phyloP scores from a whole-genome alignment of 1,284 basidiomycete species.

The Cerioporus squamosus region DNA sequence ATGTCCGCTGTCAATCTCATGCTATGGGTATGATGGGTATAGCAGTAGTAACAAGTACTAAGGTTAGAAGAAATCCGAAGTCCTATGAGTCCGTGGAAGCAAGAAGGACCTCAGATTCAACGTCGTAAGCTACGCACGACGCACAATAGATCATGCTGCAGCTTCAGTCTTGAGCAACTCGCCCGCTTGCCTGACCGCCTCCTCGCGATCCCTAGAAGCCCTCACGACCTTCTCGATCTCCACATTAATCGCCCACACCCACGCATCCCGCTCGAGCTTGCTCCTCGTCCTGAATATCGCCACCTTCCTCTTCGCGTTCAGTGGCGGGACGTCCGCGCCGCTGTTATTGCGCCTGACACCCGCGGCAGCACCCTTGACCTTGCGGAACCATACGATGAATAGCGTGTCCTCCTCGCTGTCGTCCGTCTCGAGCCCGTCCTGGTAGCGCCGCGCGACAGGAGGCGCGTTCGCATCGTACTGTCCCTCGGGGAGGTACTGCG shows the following conservation, averaged over 20 bases:
- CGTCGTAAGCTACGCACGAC: no score
- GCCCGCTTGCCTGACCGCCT: slow-evolving; percentile 59
- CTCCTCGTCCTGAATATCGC: slow-evolving; percentile 76
- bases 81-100: not conserved
- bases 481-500: slow-evolving; percentile 61
- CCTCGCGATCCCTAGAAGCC: slow-evolving; percentile 60
- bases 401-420: slow-evolving; percentile 78
- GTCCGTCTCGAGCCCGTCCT: slow-evolving; percentile 79
- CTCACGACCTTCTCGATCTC: slow-evolving; percentile 81
- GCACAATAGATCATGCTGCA: no score
- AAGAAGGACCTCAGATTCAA: no score
- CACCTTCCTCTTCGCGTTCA: slow-evolving; percentile 67
- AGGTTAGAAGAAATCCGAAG: not conserved
- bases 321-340: slow-evolving; percentile 45
- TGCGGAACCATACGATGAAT: slow-evolving; percentile 72
- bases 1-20: no score
- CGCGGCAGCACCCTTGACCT: slow-evolving; percentile 27
- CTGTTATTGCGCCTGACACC: slow-evolving; percentile 16
- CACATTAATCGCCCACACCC: slow-evolving; percentile 85
- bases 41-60: not conserved
- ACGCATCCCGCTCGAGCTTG: slow-evolving; percentile 82
- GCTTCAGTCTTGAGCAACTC: slow-evolving; percentile 41
- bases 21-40: slow-evolving; percentile 13
- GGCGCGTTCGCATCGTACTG: slow-evolving; percentile 61
- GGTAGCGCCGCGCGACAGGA: slow-evolving; percentile 67